These are phyloP conservation scores for Yamadazyma oceani DNA, from an alignment of 1,139 yeast genomes.

Conservation along the genomic window DNA sequence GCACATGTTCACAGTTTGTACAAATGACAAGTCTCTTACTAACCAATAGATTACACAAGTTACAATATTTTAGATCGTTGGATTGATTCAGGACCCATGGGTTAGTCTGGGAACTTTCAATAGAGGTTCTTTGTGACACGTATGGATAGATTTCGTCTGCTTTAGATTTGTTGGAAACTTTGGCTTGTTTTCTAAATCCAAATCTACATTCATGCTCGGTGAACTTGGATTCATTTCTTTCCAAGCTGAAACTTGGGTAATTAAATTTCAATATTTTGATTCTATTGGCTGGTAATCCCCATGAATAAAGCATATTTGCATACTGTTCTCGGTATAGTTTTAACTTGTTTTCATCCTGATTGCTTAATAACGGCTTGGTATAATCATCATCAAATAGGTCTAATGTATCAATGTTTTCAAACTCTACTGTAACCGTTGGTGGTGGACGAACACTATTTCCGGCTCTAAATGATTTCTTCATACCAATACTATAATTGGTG, in stretches of 20 bases:
- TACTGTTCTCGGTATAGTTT: constrained; percentile 65
- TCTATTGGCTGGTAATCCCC: constrained; percentile 82
- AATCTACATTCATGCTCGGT: constrained; percentile 42
- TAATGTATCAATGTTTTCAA: constrained; percentile 54
- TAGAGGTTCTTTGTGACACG: constrained; percentile 20
- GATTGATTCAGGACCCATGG: constrained; percentile 35
- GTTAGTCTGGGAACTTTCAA: constrained; percentile 23
- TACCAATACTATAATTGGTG: background rate
- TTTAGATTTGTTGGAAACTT: background rate
- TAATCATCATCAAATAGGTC: constrained; percentile 54
- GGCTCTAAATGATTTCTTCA: constrained; percentile 13
- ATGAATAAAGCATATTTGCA: constrained; percentile 73
- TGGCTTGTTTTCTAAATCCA: constrained; percentile 33
- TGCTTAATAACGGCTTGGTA: constrained; percentile 46
- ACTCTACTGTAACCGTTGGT: constrained; percentile 50
- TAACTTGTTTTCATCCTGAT: constrained; percentile 46
- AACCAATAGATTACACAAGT: constrained; percentile 62
- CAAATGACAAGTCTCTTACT: constrained; percentile 65
- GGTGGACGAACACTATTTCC: constrained; percentile 22
- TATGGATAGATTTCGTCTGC: background rate
- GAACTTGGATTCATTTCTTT: constrained; percentile 19
- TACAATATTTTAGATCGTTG: constrained; percentile 47
- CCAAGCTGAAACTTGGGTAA: constrained; percentile 32
- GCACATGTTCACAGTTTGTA: constrained; percentile 70
- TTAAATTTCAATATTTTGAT: constrained; percentile 79